These are phyloP conservation scores for Alternaria viburni DNA, from an alignment of 2,329 filamentous ascomycete species.

Conservation along the genomic window DNA sequence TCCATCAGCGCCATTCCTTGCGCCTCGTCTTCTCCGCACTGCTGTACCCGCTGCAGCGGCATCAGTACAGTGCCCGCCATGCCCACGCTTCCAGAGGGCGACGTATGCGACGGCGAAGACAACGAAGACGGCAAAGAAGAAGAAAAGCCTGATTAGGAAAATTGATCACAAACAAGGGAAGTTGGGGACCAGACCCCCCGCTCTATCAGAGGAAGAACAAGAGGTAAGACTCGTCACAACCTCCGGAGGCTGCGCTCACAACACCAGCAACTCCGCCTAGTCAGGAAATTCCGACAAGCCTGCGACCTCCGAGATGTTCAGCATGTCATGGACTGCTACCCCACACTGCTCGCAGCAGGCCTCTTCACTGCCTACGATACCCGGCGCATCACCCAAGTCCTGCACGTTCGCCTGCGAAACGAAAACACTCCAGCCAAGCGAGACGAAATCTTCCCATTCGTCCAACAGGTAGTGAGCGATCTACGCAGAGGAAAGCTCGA, in stretches of 20 bases:
- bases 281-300: conserved; percentile 24
- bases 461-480: conserved; percentile 50
- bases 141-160: background rate
- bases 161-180: background rate
- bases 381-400: conserved; percentile 41
- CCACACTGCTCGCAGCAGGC: conserved; percentile 20
- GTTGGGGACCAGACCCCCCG: background rate
- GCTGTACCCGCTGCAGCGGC: conserved; percentile 13
- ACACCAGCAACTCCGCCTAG: conserved; percentile 5
- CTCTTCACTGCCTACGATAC: conserved; percentile 30
- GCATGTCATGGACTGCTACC: conserved; percentile 37
- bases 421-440: conserved; percentile 2
- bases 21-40: conserved; percentile 37
- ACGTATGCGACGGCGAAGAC: conserved; percentile 23
- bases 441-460: conserved; percentile 33
- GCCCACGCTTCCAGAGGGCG: conserved; percentile 6
- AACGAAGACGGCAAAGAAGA: conserved; percentile 4
- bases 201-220: background rate
- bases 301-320: conserved; percentile 22
- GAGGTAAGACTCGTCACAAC: background rate
- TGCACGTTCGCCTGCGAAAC: conserved; percentile 46
- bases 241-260: background rate
- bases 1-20: conserved; percentile 45
- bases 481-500: conserved; percentile 44
- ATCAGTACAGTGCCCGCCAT: conserved; percentile 9